phyloP scores from a whole-genome alignment of 2,329 filamentous ascomycete species.

The Paradendryphiella salina region DNA sequence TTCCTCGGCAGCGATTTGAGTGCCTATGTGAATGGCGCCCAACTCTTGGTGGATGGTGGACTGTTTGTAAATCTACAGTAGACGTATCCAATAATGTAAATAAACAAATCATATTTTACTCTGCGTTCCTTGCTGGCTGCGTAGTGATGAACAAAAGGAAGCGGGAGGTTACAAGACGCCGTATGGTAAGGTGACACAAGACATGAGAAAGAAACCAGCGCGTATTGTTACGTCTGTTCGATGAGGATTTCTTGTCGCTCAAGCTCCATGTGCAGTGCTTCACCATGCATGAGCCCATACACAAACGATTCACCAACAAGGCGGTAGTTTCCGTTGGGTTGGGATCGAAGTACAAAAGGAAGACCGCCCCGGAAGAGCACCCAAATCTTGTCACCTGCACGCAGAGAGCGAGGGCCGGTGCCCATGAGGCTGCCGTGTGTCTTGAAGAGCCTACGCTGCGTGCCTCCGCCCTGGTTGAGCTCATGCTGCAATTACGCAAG shows the following conservation, averaged over 20 bases:
- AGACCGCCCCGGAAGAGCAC: neutral
- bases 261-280: too few species aligned
- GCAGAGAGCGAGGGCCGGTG: constrained; percentile 28
- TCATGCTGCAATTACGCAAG: constrained; percentile 35
- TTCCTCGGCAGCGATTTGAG: constrained; percentile 78
- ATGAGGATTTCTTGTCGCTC: too few species aligned
- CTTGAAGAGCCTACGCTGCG: constrained; percentile 27
- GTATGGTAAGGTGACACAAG: too few species aligned
- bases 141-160: too few species aligned
- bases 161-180: too few species aligned
- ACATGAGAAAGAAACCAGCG: too few species aligned
- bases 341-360: neutral
- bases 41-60: constrained; percentile 84
- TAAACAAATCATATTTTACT: neutral
- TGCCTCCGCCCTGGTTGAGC: constrained; percentile 30
- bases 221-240: too few species aligned
- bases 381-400: constrained; percentile 25
- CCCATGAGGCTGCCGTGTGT: constrained; percentile 25
- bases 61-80: constrained; percentile 76
- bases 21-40: constrained; percentile 67
- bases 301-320: too few species aligned
- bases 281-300: too few species aligned
- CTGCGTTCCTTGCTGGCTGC: neutral
- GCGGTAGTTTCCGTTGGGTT: neutral
- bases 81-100: neutral